Conservation (phyloP, 164 flowering plant genomes). For the Pachysandra terminalis region DNA sequence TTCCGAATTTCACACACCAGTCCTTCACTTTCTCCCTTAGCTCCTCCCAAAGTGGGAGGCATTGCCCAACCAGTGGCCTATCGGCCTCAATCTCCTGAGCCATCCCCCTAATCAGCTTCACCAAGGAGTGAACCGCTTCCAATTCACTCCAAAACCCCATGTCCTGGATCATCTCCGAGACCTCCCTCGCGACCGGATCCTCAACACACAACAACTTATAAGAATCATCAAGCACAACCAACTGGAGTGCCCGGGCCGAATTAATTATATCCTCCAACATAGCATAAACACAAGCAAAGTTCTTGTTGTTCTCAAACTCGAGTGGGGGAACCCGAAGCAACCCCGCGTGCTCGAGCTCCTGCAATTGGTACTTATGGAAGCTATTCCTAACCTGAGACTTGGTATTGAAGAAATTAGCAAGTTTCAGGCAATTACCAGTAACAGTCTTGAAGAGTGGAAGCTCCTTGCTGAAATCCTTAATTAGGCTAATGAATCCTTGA, state of each 20-base stretch:
- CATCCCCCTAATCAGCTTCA: conserved; percentile 66
- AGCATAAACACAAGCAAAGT: conserved; percentile 36
- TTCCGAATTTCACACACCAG: conserved; percentile 68
- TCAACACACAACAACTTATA: conserved; percentile 59
- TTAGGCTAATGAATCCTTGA: conserved; percentile 66
- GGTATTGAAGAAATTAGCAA: conserved; percentile 58
- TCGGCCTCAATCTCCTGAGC: conserved; percentile 75
- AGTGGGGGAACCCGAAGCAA: conserved; percentile 48
- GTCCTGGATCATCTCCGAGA: conserved; percentile 65
- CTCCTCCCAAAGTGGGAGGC: conserved; percentile 88
- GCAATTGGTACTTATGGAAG: conserved; percentile 69
- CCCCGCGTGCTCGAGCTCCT: conserved; percentile 58
- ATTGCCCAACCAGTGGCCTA: conserved; percentile 82
- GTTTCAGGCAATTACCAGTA: conserved; percentile 52
- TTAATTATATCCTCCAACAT: conserved; percentile 64
- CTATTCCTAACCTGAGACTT: conserved; percentile 48
- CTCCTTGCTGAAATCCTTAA: conserved; percentile 71
- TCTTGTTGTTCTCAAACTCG: conserved; percentile 21
- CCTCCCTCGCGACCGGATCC: conserved; percentile 62
- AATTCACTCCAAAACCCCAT: conserved; percentile 79
- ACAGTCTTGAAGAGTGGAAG: conserved; percentile 62
- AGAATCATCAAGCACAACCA: conserved; percentile 61
- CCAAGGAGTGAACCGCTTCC: conserved; percentile 67
- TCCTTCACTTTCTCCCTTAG: conserved; percentile 71
- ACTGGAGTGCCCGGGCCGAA: conserved; percentile 61